Evolutionary conservation across 164 flowering plant species (phyloP).

Genomic region (Vitis amurensis): DNA sequence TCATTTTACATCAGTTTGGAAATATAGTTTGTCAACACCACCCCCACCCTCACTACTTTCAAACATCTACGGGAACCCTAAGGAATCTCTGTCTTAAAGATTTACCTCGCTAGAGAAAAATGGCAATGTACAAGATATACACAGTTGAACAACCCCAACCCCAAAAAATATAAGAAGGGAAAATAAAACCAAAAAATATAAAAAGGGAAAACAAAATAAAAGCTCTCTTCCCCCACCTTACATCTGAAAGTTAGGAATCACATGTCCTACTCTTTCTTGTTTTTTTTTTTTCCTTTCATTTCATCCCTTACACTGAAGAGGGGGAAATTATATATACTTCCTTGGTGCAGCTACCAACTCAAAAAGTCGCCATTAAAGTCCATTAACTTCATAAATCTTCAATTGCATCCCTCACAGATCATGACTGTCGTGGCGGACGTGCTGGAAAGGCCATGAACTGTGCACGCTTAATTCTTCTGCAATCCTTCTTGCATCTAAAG

Average conservation of each 20-base stretch:
- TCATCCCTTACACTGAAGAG: no score
- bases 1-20: neutral
- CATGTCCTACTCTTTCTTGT: no score
- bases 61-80: no score
- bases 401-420: neutral
- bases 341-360: no score
- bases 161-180: neutral
- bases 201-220: no score
- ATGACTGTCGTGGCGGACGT: neutral
- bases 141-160: neutral
- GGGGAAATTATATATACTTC: no score
- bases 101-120: conserved; percentile 6
- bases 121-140: conserved; percentile 5
- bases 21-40: neutral
- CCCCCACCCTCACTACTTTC: no score
- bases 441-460: conserved; percentile 16
- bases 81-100: neutral
- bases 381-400: neutral
- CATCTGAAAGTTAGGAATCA: no score
- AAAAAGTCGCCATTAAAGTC: neutral
- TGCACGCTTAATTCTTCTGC: conserved; percentile 53
- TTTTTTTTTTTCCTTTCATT: no score
- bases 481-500: conserved; percentile 57
- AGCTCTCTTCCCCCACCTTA: no score
- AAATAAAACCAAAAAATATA: no score